Conservation (phyloP, 2,329 filamentous ascomycete genomes). For the Botryosphaeria dothidea region DNA sequence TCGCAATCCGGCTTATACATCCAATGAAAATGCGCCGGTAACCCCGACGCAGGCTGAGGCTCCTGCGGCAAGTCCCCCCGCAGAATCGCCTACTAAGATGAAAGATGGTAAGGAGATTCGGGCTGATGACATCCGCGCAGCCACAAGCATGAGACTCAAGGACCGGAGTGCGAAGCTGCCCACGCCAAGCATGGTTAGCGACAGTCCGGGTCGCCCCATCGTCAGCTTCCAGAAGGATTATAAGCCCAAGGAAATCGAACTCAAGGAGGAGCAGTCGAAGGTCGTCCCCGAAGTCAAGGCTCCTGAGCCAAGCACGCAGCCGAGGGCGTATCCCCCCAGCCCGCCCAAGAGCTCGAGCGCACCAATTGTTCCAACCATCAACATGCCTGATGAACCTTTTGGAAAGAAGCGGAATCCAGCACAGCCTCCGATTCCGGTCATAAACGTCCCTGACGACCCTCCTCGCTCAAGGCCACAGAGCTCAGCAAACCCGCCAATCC, state of each 20-base stretch:
- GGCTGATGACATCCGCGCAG: constrained; percentile 82
- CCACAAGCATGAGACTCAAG: constrained; percentile 84
- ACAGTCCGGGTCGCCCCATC: constrained; percentile 87
- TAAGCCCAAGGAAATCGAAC: constrained; percentile 73
- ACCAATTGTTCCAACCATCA: constrained; percentile 51
- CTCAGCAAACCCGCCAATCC: constrained; percentile 37
- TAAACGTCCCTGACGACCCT: constrained; percentile 26
- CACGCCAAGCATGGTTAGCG: constrained; percentile 86
- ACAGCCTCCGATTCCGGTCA: constrained; percentile 33
- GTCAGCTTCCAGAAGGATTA: constrained; percentile 93
- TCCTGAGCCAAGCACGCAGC: constrained; percentile 18
- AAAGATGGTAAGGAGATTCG: constrained; percentile 83
- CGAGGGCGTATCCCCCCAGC: constrained; percentile 28
- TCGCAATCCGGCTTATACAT: constrained; percentile 78
- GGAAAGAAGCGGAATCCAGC: constrained; percentile 46
- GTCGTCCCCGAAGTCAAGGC: constrained; percentile 23
- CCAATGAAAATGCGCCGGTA: constrained; percentile 37
- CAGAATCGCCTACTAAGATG: constrained; percentile 48
- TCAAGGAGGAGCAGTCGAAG: constrained; percentile 54
- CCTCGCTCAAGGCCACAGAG: constrained; percentile 39
- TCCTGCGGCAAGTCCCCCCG: constrained; percentile 25
- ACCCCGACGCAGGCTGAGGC: constrained; percentile 20
- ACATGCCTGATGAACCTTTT: constrained; percentile 41
- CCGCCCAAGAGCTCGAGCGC: constrained; percentile 42
- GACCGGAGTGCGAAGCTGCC: constrained; percentile 86